Evolutionary conservation across 345 rosid species (phyloP), one percentile per base, ranked within the genome.

Genomic region (Abelmoschus esculentus): DNA sequence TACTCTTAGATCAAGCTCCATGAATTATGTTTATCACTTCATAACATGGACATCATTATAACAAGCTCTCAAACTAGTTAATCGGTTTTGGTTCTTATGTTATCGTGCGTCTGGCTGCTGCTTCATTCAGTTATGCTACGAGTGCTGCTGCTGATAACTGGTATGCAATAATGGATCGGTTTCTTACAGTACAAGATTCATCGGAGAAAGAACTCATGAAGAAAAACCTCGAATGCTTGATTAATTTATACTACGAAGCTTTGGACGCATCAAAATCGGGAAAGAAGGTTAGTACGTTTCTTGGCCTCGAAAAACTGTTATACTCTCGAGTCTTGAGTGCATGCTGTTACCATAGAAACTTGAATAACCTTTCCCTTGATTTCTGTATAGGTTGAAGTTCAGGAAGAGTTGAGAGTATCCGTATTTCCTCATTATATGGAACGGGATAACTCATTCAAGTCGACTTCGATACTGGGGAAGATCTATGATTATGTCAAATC

Each of bases 171-270:
- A 89, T 93, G 97, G 98, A 93, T 78, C 87, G 90, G 1, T 54
- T 76, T 58, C 85, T 93, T 32, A 77, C 71, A 0, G 54, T 87
- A 2, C 82, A 83, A 70, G 82, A 75, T 59, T 50, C 63, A 11
- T 59, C 46, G 5, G 92, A 90, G 84, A 87, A 69, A 73, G 54
- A 3, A 13, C 29, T 3, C 15, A 66, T 85, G 83, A 80, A 72
- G 77, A 26, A 72, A 57, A 86, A 84, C 18, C 72, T 93, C 59
- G 17, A 10, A 0, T 67, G 19, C 46, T 70, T 89, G 62, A 76
- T 86, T 34, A 82, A 90, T 72, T 64, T 84, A 58, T 90, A 89
- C 67, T 93, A 89, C 74, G 91, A 90, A 73, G 92, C 98, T 64
- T 67, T 93, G 7, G 97, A 90, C 83, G 96, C 97, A 61, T 87